A percentile compares a stretch with the other conserved stretches of the same genome.
phyloP scores from a whole-genome alignment of 768 basidiomycete species.

The Lentinula detonsa region DNA sequence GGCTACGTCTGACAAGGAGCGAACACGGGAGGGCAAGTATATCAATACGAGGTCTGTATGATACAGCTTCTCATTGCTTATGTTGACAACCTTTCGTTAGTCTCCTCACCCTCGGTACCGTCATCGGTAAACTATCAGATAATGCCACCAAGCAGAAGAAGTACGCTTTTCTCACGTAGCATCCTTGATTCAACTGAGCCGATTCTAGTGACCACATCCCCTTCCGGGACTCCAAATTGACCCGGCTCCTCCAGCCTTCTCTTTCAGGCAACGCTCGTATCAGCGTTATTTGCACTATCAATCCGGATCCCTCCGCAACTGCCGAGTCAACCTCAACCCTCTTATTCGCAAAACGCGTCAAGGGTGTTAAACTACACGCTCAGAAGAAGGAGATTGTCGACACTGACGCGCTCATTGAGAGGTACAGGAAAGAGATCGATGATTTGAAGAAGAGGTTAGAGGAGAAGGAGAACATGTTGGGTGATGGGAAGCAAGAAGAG shows the following conservation, averaged over 20 bases:
- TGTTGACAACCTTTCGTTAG: constrained; percentile 28
- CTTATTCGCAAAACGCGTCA: constrained; percentile 86
- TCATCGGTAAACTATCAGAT: constrained; percentile 89
- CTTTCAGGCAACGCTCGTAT: constrained; percentile 94
- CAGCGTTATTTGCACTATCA: constrained; percentile 93
- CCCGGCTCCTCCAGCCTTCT: constrained; percentile 90
- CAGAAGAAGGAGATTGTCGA: constrained; percentile 93
- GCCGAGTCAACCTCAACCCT: constrained; percentile 86
- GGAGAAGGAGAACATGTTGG: constrained; percentile 61
- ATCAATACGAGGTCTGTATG: constrained; percentile 77
- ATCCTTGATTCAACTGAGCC: background rate
- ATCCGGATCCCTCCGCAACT: constrained; percentile 74
- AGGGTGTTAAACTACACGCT: constrained; percentile 83
- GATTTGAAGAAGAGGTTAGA: constrained; percentile 70
- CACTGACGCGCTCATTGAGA: constrained; percentile 88
- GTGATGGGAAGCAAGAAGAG: background rate
- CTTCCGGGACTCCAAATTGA: constrained; percentile 93
- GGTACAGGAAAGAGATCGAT: constrained; percentile 93
- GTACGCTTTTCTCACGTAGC: constrained; percentile 26
- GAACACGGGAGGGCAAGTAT: constrained; percentile 94
- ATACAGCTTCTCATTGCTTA: background rate
- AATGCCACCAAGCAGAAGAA: constrained; percentile 72
- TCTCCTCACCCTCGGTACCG: constrained; percentile 85
- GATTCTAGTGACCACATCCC: constrained; percentile 79
- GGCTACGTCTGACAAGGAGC: constrained; percentile 91